Conservation (phyloP, 768 basidiomycete species). For the Termitomyces sp. region DNA sequence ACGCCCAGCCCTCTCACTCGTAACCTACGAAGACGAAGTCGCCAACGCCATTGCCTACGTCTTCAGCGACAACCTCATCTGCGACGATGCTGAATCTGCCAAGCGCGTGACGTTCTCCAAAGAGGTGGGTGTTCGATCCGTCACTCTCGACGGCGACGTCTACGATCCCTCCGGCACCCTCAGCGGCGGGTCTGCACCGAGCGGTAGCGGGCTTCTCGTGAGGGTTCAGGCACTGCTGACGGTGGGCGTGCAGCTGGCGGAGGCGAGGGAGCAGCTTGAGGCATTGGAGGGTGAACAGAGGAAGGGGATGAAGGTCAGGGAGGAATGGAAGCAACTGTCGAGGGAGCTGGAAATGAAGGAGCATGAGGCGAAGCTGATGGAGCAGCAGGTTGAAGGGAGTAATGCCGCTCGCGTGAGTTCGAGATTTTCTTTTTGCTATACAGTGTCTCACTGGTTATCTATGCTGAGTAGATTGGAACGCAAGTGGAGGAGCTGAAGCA, state of each 20-base stretch:
- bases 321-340: constrained; percentile 55
- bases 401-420: constrained; percentile 79
- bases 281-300: constrained; percentile 54
- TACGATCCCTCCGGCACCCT: constrained; percentile 96
- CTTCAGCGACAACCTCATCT: constrained; percentile 90
- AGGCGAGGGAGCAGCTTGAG: constrained; percentile 43
- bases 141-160: constrained; percentile 92
- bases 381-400: constrained; percentile 84
- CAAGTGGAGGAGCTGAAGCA: constrained; percentile 75
- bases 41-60: constrained; percentile 89
- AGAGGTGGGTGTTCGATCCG: constrained; percentile 69
- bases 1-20: constrained; percentile 81
- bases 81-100: constrained; percentile 83
- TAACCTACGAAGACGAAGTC: constrained; percentile 79
- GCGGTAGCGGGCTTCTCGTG: constrained; percentile 66
- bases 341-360: constrained; percentile 84
- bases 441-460: neutral
- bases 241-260: constrained; percentile 55
- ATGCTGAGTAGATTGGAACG: constrained; percentile 57
- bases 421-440: neutral
- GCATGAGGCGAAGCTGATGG: constrained; percentile 79
- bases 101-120: constrained; percentile 81
- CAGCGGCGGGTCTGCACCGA: constrained; percentile 86
- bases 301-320: constrained; percentile 46
- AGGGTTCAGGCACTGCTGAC: constrained; percentile 80